Evolutionary conservation across 2,329 filamentous ascomycete genomes (phyloP).

Genomic region (Phyllosticta citriasiana): DNA sequence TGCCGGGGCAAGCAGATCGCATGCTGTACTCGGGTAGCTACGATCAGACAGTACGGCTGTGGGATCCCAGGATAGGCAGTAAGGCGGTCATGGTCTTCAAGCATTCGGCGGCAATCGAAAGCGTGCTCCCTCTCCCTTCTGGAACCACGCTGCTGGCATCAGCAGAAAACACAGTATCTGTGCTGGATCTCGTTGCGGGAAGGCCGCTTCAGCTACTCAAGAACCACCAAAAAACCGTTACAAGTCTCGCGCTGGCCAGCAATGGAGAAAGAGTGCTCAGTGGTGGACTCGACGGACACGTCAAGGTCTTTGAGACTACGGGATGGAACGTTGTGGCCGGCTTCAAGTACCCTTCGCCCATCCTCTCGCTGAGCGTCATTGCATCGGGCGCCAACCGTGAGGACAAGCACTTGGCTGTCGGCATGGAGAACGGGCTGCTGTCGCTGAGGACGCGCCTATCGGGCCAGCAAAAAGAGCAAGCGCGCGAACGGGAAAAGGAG

Average conservation of each 20-base stretch:
- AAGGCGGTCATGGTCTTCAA: constrained; percentile 81
- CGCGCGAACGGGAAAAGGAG: constrained; percentile 68
- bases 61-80: constrained; percentile 70
- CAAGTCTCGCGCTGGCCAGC: constrained; percentile 71
- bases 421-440: constrained; percentile 88
- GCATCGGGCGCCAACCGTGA: constrained; percentile 56
- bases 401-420: constrained; percentile 89
- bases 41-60: constrained; percentile 84
- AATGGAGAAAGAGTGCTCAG: constrained; percentile 72
- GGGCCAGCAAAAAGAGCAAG: constrained; percentile 66
- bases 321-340: constrained; percentile 95
- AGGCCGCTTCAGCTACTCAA: constrained; percentile 77
- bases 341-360: constrained; percentile 84
- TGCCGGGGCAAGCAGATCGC: constrained; percentile 61
- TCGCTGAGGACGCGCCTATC: constrained; percentile 83
- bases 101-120: constrained; percentile 80
- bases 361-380: constrained; percentile 74
- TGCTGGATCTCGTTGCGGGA: constrained; percentile 85
- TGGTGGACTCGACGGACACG: constrained; percentile 85
- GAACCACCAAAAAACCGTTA: constrained; percentile 98
- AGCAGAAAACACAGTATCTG: constrained; percentile 76
- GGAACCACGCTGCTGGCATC: constrained; percentile 80
- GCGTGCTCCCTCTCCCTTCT: constrained; percentile 75
- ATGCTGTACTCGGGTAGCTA: constrained; percentile 86
- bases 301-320: constrained; percentile 92